Base-by-base conservation (phyloP, 2,329 filamentous ascomycete genomes). In the Sporothrix humicola region DNA sequence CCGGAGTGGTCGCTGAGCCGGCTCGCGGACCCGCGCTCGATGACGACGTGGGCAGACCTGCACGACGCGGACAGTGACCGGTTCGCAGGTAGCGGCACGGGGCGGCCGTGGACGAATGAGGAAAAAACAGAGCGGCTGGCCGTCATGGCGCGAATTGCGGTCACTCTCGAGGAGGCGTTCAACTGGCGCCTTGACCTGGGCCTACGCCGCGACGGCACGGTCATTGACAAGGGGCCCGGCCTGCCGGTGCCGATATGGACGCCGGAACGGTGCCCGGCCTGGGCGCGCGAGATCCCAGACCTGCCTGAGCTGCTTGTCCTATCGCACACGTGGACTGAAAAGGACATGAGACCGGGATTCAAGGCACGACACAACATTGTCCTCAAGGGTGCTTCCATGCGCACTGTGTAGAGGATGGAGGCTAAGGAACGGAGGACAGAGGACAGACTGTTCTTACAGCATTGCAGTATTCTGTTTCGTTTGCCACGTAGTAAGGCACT, bases 1-100 rank as follows among this genome's bases (percentile, higher is more conserved):
- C 76, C 76, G 7, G 26, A 31, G 12, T 79, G 77, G 79, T 73
- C 74, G 2, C 71, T 71, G 31, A 72, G 63, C 4, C 72, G 73
- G 20, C 74, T 79, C 17, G 72, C 76, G 1, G 78, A 78, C 69
- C 76, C 75, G n/a, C 71, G 71, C 23, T n/a, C 26, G 6, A 37
- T 54, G 66, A 26, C 66, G 48, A 20, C 17, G 8, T 54, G 50
- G 50, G 50, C n/a, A 2, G 50, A 54, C 17, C 12, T 54, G 10
- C 50, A 54, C 50, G 50, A 54, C 17, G 5, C 50, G 10, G 17
- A 54, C 50, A 20, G 17, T 20, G 12, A 17, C 8, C 6, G 50
- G 7, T 54, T 54, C 10, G 17, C 50, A 10, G 50, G 50, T 1
- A 54, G 50, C 10, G 50, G 50, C 17, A 54, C 50, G 50, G 50